These are phyloP conservation scores for Dendryphion nanum DNA, from an alignment of 2,329 filamentous ascomycete species.

Conservation along the genomic window DNA sequence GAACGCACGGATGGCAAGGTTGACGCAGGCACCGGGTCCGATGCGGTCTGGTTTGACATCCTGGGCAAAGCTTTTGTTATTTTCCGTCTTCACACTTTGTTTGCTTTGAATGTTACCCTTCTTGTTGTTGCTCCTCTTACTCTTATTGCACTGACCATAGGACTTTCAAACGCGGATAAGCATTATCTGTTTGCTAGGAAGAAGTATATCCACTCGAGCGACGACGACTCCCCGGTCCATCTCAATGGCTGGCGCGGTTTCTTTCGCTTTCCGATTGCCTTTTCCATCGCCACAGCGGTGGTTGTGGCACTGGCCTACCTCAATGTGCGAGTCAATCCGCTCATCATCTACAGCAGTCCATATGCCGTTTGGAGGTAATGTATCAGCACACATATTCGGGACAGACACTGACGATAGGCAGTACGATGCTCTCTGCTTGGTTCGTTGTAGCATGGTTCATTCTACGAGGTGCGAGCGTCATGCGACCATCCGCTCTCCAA, in stretches of 20 bases:
- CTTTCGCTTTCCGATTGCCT: constrained; percentile 77
- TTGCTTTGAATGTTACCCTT: constrained; percentile 81
- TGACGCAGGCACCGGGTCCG: constrained; percentile 63
- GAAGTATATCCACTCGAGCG: constrained; percentile 59
- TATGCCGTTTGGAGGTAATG: constrained; percentile 73
- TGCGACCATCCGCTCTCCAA: constrained; percentile 82
- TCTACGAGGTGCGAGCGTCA: constrained; percentile 72
- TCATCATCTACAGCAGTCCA: constrained; percentile 85
- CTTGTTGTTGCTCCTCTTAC: constrained; percentile 76
- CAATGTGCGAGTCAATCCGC: constrained; percentile 78
- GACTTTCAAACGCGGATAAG: constrained; percentile 71
- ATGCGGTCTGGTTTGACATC: constrained; percentile 91
- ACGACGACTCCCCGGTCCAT: constrained; percentile 58
- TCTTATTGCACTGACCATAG: constrained; percentile 66
- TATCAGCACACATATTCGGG: too few species aligned
- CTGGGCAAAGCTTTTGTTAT: constrained; percentile 78
- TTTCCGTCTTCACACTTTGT: constrained; percentile 77
- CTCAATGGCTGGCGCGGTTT: constrained; percentile 79
- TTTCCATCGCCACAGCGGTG: constrained; percentile 66
- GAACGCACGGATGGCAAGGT: constrained; percentile 60
- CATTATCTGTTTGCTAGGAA: constrained; percentile 82
- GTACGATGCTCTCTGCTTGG: constrained; percentile 53
- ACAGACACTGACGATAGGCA: neutral
- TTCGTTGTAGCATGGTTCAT: constrained; percentile 81
- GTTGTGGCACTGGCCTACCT: constrained; percentile 72